Evolutionary conservation across 1,284 basidiomycete species (phyloP), one percentile per base, ranked within the genome.

Genomic region (Neolentinus lepideus): DNA sequence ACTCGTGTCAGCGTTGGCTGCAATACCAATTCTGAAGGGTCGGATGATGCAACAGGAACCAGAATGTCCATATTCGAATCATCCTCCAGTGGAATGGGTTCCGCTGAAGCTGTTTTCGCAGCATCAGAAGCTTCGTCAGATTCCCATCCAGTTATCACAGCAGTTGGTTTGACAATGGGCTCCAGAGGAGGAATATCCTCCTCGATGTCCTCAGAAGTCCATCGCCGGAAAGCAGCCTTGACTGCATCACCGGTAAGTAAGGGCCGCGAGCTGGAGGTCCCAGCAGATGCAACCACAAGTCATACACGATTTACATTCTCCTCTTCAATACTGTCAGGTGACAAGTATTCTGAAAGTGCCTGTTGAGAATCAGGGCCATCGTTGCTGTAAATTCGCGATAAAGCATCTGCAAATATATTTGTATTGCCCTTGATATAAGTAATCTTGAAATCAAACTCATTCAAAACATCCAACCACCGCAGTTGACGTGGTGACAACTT

Each of bases 381-480:
- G 9, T 45, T 50, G 51, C 59, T 62, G 10, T 69, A 67, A 2
- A 70, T 60, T 1, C 66, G 59, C 0, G 72, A 75, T 0, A 75
- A 57, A 0, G 71, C 66, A 52, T 75, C 72, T 0, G 74, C 70
- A 0, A 66, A 66, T 0, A 60, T 60, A 54, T 77, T 76, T 6
- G 67, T 62, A 27, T 66, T 63, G 0, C 74, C 73, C 16, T 56
- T 54, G 2, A 76, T 57, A 53, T 77, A 75, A 0, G 55, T 51
- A 21, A 75, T 69, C 0, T 63, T 54, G 31, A 64, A 67, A 36
- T 72, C 67, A 36, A 66, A 77, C 21, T 76, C 66, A 0, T 60
- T 51, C 2, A 78, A 33, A 11, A 64, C 62, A 52, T 76, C 70
- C 56, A 66, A 60, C 74, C 75, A 78, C 0, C 65, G 61, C 0